These are phyloP conservation scores for Xylaria castorea DNA, from an alignment of 495 filamentous ascomycete species.

Conservation along the genomic window DNA sequence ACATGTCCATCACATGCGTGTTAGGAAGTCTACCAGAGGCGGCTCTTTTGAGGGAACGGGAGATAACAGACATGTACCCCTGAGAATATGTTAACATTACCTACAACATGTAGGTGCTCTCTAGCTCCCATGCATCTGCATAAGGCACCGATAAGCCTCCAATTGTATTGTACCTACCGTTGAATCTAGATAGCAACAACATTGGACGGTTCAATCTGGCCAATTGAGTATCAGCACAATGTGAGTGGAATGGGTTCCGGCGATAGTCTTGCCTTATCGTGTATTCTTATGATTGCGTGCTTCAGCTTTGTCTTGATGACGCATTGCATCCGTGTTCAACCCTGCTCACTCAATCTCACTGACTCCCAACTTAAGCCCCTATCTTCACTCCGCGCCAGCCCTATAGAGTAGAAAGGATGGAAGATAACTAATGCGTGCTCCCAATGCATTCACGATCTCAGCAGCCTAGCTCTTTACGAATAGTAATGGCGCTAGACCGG, in stretches of 20 bases:
- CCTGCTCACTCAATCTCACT: neutral
- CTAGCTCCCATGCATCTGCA: conserved; percentile 19
- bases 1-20: conserved; percentile 5
- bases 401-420: neutral
- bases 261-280: neutral
- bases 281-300: neutral
- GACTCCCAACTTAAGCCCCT: neutral
- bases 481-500: neutral
- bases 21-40: neutral
- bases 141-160: neutral
- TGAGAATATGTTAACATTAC: too few relatives aligned
- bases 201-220: neutral
- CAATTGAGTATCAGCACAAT: neutral
- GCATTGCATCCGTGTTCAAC: neutral
- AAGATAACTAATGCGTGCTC: neutral
- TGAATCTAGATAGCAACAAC: neutral
- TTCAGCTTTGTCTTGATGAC: neutral
- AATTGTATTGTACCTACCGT: neutral
- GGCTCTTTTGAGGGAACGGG: conserved; percentile 13
- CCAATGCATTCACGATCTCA: neutral
- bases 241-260: neutral
- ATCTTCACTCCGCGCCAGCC: neutral
- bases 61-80: neutral
- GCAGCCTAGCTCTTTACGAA: neutral
- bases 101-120: conserved; percentile 54